Base-by-base conservation (phyloP, 805 yeast genomes). In the Suhomyces sp. region DNA sequence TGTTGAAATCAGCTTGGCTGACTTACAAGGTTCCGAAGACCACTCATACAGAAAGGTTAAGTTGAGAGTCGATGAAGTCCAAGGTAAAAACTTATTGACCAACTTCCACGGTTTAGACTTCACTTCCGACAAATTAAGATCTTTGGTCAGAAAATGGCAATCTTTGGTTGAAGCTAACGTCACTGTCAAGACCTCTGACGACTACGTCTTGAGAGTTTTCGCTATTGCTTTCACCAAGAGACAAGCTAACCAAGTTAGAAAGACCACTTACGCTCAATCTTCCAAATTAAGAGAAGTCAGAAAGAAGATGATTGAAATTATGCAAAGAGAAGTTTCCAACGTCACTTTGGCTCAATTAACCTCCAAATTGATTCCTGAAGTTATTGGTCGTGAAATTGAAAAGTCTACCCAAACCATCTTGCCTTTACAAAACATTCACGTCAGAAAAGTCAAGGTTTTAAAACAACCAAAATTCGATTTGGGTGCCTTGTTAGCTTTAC, bases 71-170 rank as follows among this genome's bases (percentile, higher is more conserved):
- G 98, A 92, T 73, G 98, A 93, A 83, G 97, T 92, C 68, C 97
- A 93, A 83, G 98, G 97, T 82, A 90, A 90, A 84, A 91, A 92
- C 87, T 85, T 92, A 74, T 85, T 92, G 77, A 92, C 98, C 84
- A 93, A 93, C 96, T 93, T 92, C 96, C 97, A 92, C 85, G 98
- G 98, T 73, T 80, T 93, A 80, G 96, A 91, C 84, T 92, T 93
- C 87, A 92, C 98, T 72, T 83, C 96, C 64, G 97, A 92, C 84
- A 93, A 93, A 85, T 83, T 93, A 76, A 90, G 96, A 83, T 92
- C 97, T 56, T 85, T 93, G 78, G 97, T 92, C 62, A 90, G 97
- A 87, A 92, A 93, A 81, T 93, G 97, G 97, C 98, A 92, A 85
- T 86, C 97, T 64, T 84, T 93, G 79, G 96, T 92, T 68, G 98